These are phyloP conservation scores for Mycena belliarum DNA, from an alignment of 768 basidiomycete species.

Conservation along the genomic window DNA sequence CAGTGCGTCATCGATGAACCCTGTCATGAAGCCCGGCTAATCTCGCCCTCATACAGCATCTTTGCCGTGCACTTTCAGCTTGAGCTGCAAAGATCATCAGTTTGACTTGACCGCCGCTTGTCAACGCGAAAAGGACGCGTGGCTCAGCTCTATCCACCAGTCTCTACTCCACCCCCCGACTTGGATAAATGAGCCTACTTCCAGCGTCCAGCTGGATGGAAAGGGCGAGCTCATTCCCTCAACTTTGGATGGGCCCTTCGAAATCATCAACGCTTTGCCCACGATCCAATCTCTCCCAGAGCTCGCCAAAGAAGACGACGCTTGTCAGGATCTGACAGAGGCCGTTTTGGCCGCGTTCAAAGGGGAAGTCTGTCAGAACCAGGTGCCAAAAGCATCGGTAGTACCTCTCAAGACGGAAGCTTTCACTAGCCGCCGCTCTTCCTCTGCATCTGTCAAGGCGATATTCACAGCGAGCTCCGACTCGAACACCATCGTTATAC, in stretches of 20 bases:
- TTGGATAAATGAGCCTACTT: conserved; percentile 63
- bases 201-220: conserved; percentile 57
- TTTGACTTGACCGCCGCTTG: conserved; percentile 90
- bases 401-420: conserved; percentile 18
- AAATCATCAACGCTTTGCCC: conserved; percentile 43
- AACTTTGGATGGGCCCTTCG: conserved; percentile 39
- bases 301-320: conserved; percentile 31
- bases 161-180: conserved; percentile 44
- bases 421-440: conserved; percentile 56
- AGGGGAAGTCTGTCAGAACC: conserved; percentile 28
- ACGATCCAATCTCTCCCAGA: conserved; percentile 64
- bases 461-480: conserved; percentile 59
- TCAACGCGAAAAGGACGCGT: conserved; percentile 80
- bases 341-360: conserved; percentile 36
- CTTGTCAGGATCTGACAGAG: conserved; percentile 36
- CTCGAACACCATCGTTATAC: conserved; percentile 61
- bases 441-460: conserved; percentile 61
- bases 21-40: conserved; percentile 4
- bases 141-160: conserved; percentile 70
- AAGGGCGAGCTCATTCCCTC: conserved; percentile 40
- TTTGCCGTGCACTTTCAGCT: conserved; percentile 79
- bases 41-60: conserved; percentile 51
- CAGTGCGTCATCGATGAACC: conserved; percentile 51
- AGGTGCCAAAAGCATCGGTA: conserved; percentile 6
- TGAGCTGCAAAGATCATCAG: conserved; percentile 66